Conservation (phyloP, 2,329 filamentous ascomycete genomes). For the Chaetomiaceae sp. region DNA sequence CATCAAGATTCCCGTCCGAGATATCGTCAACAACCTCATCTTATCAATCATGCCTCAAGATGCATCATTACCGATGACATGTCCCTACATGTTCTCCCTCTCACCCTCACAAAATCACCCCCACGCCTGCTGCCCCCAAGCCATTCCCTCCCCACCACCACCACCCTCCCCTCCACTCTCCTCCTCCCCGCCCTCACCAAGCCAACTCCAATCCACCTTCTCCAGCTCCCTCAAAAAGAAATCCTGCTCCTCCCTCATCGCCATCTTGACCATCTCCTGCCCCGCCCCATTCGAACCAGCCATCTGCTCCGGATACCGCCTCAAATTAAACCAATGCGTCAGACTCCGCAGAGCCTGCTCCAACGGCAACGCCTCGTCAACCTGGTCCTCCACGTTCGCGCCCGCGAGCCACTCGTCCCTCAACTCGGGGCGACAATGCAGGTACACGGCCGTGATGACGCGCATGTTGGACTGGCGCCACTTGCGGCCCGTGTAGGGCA, state of each 20-base stretch:
- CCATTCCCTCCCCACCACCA: not conserved
- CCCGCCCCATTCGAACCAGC: constrained; percentile 34
- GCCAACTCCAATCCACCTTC: constrained; percentile 52
- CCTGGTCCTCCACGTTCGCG: constrained; percentile 85
- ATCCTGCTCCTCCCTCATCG: constrained; percentile 70
- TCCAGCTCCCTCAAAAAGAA: constrained; percentile 77
- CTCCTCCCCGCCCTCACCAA: not conserved
- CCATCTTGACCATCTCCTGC: constrained; percentile 54
- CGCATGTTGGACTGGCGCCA: constrained; percentile 99
- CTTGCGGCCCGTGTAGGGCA: constrained; percentile 95
- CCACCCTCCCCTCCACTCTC: not conserved
- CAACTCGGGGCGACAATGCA: constrained; percentile 88
- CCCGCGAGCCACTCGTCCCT: constrained; percentile 93
- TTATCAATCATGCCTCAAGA: too few species aligned
- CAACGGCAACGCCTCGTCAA: constrained; percentile 85
- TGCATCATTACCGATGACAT: too few species aligned
- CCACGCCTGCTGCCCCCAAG: constrained; percentile 7
- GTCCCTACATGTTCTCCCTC: not conserved
- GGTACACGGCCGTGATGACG: constrained; percentile 93
- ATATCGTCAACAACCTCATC: too few species aligned
- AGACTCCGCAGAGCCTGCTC: constrained; percentile 86
- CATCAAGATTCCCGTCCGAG: too few species aligned
- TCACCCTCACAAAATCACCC: not conserved
- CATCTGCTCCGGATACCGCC: constrained; percentile 76
- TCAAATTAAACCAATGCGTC: constrained; percentile 92